Conservation (phyloP, 805 yeast species). For the Diddensiella transvaalensis region DNA sequence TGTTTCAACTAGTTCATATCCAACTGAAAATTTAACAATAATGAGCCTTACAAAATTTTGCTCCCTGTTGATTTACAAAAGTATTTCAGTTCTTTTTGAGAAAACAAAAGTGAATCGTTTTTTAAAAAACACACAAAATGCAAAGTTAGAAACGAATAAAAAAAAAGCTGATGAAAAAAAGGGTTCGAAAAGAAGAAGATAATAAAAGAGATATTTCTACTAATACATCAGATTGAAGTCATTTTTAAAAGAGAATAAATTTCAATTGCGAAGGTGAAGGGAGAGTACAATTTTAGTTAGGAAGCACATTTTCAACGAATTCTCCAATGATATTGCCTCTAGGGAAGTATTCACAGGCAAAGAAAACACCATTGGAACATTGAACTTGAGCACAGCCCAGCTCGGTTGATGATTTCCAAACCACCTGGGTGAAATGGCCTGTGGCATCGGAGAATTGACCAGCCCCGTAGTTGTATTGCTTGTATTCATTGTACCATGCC, state of each 20-base stretch:
- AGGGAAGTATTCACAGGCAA: constrained; percentile 71
- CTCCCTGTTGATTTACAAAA: no score
- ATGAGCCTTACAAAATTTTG: no score
- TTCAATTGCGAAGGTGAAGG: background rate
- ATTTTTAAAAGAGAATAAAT: background rate
- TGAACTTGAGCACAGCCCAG: constrained; percentile 71
- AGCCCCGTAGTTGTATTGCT: constrained; percentile 47
- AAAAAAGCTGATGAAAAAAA: no score
- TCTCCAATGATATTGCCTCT: constrained; percentile 55
- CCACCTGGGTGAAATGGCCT: constrained; percentile 80
- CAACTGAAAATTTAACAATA: no score
- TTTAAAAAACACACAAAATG: no score
- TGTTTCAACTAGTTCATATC: no score
- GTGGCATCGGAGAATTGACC: constrained; percentile 42
- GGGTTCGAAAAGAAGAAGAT: no score
- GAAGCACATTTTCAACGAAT: constrained; percentile 24
- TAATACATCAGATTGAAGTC: background rate
- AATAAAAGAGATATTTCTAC: background rate
- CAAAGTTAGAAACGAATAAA: no score
- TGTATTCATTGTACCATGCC: constrained; percentile 74
- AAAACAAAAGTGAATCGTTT: no score
- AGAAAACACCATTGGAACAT: constrained; percentile 57
- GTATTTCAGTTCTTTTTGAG: no score
- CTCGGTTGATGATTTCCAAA: constrained; percentile 61
- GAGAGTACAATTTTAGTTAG: constrained; percentile 3